These are phyloP conservation scores for Aspergillus sp. DNA, from an alignment of 2,329 filamentous ascomycete genomes.

Conservation along the genomic window DNA sequence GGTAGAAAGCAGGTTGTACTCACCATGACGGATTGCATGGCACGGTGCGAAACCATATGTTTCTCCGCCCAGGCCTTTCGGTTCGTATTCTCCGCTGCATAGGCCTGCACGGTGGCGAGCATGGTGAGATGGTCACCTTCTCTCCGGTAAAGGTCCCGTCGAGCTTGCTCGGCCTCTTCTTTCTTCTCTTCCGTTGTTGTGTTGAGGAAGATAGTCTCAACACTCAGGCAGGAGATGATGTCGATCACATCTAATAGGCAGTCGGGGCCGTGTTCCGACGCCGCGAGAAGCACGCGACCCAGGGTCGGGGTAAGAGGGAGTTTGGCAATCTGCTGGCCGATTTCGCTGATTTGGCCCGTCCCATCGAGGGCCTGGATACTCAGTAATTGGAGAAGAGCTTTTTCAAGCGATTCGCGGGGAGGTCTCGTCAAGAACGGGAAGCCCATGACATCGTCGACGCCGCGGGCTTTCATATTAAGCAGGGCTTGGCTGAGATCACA, in stretches of 20 bases:
- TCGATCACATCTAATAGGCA: conserved; percentile 84
- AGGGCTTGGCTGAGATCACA: conserved; percentile 85
- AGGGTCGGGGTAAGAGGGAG: conserved; percentile 81
- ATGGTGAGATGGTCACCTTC: conserved; percentile 66
- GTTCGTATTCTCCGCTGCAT: conserved; percentile 57
- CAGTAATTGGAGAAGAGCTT: conserved; percentile 76
- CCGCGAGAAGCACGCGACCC: conserved; percentile 78
- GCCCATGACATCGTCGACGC: conserved; percentile 73
- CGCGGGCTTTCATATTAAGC: conserved; percentile 89
- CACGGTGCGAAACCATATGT: conserved; percentile 61
- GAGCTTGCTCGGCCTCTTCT: conserved; percentile 56
- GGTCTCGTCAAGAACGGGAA: conserved; percentile 88
- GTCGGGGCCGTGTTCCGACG: conserved; percentile 66
- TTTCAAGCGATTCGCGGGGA: conserved; percentile 72
- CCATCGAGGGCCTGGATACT: conserved; percentile 74
- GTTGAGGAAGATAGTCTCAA: conserved; percentile 64
- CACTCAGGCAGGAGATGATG: conserved; percentile 67
- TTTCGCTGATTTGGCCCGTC: conserved; percentile 68
- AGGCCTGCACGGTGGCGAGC: conserved; percentile 60
- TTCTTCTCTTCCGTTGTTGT: conserved; percentile 60
- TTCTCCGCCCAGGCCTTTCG: conserved; percentile 60
- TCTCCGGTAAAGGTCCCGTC: conserved; percentile 57
- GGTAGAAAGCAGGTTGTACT: not conserved
- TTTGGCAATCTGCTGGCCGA: conserved; percentile 74
- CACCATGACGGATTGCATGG: conserved; percentile 65